Evolutionary conservation across 2,329 filamentous ascomycete genomes (phyloP).

Genomic region (Colletotrichum sp.): DNA sequence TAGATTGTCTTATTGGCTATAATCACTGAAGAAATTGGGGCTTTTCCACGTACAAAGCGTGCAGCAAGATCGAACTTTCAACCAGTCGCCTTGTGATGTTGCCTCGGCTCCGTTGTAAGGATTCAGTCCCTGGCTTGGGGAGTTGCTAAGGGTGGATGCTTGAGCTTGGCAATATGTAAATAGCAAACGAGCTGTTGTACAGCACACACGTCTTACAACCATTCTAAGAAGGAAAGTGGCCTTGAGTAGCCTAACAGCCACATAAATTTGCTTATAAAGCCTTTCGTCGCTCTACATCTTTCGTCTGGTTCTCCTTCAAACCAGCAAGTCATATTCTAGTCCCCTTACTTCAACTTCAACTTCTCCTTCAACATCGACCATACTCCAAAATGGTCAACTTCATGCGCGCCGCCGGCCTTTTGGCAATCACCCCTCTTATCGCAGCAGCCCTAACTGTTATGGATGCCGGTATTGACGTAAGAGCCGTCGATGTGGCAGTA

Average conservation of each 20-base stretch:
- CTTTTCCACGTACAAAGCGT: not conserved
- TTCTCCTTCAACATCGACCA: not conserved
- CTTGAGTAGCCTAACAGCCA: not conserved
- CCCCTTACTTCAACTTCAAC: too few species aligned
- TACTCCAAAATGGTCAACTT: slow-evolving; percentile 1
- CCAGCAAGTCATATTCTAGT: not conserved
- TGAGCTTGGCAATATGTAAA: not conserved
- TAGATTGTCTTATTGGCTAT: not conserved
- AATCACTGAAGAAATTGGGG: not conserved
- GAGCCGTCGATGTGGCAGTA: not conserved
- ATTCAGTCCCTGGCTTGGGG: not conserved
- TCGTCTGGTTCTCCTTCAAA: not conserved
- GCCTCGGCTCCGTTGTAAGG: not conserved
- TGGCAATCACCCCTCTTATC: not conserved
- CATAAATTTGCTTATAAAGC: not conserved
- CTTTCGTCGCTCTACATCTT: too few species aligned
- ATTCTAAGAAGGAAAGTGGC: not conserved
- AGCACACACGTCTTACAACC: not conserved
- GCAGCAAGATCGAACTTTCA: not conserved
- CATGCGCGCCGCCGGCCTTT: not conserved
- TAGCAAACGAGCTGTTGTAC: not conserved
- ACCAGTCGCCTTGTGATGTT: not conserved
- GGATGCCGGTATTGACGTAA: not conserved
- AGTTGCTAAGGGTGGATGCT: not conserved
- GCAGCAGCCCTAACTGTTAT: not conserved